phyloP scores from a whole-genome alignment of 2,329 filamentous ascomycete species.

The Fonsecaea erecta region DNA sequence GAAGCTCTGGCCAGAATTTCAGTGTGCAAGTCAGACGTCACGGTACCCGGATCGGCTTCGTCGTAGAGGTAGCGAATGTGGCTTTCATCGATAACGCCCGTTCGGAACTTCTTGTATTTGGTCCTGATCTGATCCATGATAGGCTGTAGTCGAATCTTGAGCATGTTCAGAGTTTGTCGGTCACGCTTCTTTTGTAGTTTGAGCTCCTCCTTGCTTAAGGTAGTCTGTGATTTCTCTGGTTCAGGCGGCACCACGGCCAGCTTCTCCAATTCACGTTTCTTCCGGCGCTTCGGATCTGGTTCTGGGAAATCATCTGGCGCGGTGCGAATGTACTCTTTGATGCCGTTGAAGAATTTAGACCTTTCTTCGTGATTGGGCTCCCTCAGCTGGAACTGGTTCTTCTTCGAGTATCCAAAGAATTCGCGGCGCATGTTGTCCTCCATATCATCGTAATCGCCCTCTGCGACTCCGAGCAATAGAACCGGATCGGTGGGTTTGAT shows the following conservation, averaged over 20 bases:
- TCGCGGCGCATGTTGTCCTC: conserved; percentile 71
- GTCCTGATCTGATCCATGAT: conserved; percentile 97
- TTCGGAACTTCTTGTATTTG: conserved; percentile 86
- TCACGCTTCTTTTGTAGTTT: conserved; percentile 82
- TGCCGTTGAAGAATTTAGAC: conserved; percentile 76
- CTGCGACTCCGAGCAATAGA: conserved; percentile 82
- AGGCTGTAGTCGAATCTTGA: conserved; percentile 88
- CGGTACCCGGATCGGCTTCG: conserved; percentile 73
- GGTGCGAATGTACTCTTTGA: conserved; percentile 77
- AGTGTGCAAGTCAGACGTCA: conserved; percentile 64
- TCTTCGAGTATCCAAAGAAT: conserved; percentile 83
- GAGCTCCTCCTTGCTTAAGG: conserved; percentile 76
- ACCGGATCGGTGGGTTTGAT: conserved; percentile 91
- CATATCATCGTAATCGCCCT: conserved; percentile 70
- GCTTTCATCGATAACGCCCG: conserved; percentile 73
- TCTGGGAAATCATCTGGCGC: conserved; percentile 86
- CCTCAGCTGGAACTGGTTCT: conserved; percentile 72
- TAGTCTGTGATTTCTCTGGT: conserved; percentile 64
- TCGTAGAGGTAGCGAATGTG: conserved; percentile 82
- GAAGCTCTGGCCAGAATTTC: conserved; percentile 61
- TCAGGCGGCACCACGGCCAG: conserved; percentile 76
- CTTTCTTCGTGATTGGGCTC: conserved; percentile 68
- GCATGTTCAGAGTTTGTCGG: conserved; percentile 77
- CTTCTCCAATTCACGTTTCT: conserved; percentile 79
- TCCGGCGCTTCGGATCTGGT: conserved; percentile 80